Percentiles rank a stretch among this genome's conserved stretches.
Evolutionary conservation across 129 eudicot genomes (phyloP).

Genomic region (Glebionis coronaria): DNA sequence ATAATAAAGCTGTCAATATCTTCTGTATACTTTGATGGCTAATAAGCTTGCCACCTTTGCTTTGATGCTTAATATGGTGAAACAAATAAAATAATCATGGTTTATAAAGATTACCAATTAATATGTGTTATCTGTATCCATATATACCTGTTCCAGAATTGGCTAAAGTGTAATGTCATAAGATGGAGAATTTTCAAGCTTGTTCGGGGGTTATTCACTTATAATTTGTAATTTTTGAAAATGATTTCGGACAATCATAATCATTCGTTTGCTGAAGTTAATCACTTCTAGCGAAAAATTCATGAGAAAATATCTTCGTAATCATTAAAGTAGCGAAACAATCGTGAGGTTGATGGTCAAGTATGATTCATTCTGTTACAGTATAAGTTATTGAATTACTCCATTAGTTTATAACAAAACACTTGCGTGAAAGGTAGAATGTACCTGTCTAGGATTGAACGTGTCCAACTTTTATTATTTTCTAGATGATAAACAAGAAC

Average conservation of each 20-base stretch:
- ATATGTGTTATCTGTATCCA: neutral
- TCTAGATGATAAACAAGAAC: neutral
- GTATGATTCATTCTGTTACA: neutral
- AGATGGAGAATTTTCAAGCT: neutral
- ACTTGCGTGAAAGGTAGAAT: slow-evolving; percentile 10
- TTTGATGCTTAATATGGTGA: slow-evolving; percentile 5
- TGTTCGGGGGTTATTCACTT: no score
- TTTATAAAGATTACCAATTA: no score
- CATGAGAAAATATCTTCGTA: no score
- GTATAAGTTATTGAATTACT: neutral
- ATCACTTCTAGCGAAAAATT: no score
- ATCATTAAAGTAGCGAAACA: no score
- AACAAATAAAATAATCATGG: slow-evolving; percentile 10
- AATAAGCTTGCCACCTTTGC: neutral
- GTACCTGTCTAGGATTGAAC: slow-evolving; percentile 10
- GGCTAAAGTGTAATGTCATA: neutral
- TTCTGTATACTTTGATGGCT: neutral
- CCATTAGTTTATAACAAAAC: slow-evolving; percentile 1
- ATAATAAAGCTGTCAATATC: neutral
- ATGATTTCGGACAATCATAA: no score
- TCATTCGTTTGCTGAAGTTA: no score
- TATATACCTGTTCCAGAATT: neutral
- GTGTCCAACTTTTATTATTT: neutral
- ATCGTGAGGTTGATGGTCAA: neutral
- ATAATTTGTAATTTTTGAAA: no score